Base-by-base conservation (phyloP, 805 yeast genomes). In the Lachancea meyersii region DNA sequence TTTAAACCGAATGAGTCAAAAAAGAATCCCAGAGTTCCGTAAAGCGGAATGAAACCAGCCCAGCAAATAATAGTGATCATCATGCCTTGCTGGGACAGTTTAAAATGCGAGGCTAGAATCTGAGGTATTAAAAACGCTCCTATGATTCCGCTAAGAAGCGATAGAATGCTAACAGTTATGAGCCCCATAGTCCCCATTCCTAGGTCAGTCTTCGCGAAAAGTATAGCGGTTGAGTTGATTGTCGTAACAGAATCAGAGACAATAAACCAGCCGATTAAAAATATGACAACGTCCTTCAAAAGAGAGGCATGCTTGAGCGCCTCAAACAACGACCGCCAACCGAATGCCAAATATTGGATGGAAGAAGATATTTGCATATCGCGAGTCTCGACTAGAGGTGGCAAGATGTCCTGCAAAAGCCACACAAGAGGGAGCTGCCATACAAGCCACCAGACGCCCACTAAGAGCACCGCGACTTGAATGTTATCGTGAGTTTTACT, bases 381-480 rank as follows among this genome's bases (percentile, higher is more conserved):
- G 4, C 18, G 40, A 9, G 31, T 40, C 5, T 31, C 40, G 5
- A 31, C 41, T n/a, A 23, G 21, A 9, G 31, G 24, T n/a, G 36
- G 32, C 3, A 44, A 38, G 8, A 52, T 31, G 38, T 63, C 66
- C 11, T 52, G 45, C 43, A 85, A 59, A 32, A 75, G 61, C 46
- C 69, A 51, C 1, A 65, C 56, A 27, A 83, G 69, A 2, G 91
- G 91, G 3, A 79, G 40, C 53, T 82, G 87, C 68, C 82, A 83
- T 2, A 75, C 44, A 5, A 80, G 57, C 94, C 94, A 85, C 91
- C 93, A 84, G 1, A 75, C 20, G 1, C 93, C 93, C 14, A 84
- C 84, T 23, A 77, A 58, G 9, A 74, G 65, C 14, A 83, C 72
- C 0, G 84, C 86, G 20, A 73, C 55, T 49, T 80, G 80, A 4